Evolutionary conservation across 2,329 filamentous ascomycete genomes (phyloP), one percentile per base, ranked within the genome.

Genomic region (Scleromitrula shiraiana): DNA sequence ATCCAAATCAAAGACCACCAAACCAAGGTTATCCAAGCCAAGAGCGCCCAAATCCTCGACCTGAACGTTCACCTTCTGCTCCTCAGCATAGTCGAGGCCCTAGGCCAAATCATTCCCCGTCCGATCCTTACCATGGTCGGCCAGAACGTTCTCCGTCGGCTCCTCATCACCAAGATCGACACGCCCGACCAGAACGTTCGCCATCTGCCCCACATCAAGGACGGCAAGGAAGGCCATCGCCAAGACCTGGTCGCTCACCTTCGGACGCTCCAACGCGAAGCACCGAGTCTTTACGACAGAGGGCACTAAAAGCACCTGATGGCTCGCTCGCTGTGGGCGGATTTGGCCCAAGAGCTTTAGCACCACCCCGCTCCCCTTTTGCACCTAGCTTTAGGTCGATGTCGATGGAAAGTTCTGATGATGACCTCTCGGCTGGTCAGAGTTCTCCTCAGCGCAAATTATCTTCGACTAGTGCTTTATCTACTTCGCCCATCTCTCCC

Each of bases 361-460:
- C 68, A 9, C 71, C 70, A 12, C 70, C 72, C 3, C 64, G 62
- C 30, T 71, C 70, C 40, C 69, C 70, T 4, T 64, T 68, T 46
- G 59, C 65, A 19, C 66, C 77, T 1, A 83, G 82, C 55, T 75
- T 78, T 47, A 73, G 78, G 61, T 80, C 77, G n/a, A 73, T 77
- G 5, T 79, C 83, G 12, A 67, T 75, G 7, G 75, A 85, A 48
- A 80, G 78, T 23, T 82, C 79, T 1, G 86, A 90, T 42, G 85
- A 88, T 46, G 87, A 91, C 9, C 15, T 50, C 75, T 74, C 53
- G 74, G 75, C 59, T 45, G n/a, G 70, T 72, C 10, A 78, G 75
- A 20, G 26, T 22, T 80, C 84, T 6, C 76, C 80, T 23, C 71
- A 78, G n/a, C 79, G 89, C 36, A 93, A 93, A 62, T 70, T 89